Base-by-base conservation (phyloP, 441 rosid species). In the Adansonia madagascariensis region DNA sequence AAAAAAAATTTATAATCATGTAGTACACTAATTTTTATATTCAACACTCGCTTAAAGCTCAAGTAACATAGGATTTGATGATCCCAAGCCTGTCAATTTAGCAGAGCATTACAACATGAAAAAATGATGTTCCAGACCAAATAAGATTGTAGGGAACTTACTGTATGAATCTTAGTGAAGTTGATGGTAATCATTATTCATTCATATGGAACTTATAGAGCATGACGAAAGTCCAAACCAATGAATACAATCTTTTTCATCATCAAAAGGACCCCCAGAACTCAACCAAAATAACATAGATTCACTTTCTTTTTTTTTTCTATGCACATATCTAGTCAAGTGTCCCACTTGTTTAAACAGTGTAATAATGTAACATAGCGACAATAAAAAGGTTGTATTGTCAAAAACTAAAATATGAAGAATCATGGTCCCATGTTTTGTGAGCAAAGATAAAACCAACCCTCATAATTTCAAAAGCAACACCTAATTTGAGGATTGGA, bases 211-310 rank as follows among this genome's bases (percentile, higher is more conserved):
- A 44, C 1, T 50, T 31, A 31, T 4, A 10, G 8, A 43, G 14
- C 74, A 71, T 43, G 53, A 71, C 61, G 24, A 71, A 52, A 71
- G 46, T 71, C 74, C 74, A 71, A 50, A 53, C 9, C 62, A 71
- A 71, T 71, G 71, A 31, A 10, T 53, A n/a, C 49, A 71, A 71
- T n/a, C 61, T 70, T 27, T 70, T 50, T 14, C 17, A 52, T 43
- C n/a, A 44, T 18, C 49, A 31, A 65, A 63, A 63, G 67, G 20
- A 6, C 43, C 22, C 43, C 11, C 68, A 63, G 43, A 65, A 43
- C 71, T 43, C 27, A 3, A 18, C n/a, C 9, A 10, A 44, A 67
- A 44, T 14, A 44, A 44, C 35, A 44, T 18, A 18, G 9, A 10
- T 67, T 67, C 4, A 43, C 31, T 4, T 64, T 18, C 1, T 3